Evolutionary conservation across 1,284 basidiomycete genomes (phyloP).

Genomic region (Xanthoconium separans): DNA sequence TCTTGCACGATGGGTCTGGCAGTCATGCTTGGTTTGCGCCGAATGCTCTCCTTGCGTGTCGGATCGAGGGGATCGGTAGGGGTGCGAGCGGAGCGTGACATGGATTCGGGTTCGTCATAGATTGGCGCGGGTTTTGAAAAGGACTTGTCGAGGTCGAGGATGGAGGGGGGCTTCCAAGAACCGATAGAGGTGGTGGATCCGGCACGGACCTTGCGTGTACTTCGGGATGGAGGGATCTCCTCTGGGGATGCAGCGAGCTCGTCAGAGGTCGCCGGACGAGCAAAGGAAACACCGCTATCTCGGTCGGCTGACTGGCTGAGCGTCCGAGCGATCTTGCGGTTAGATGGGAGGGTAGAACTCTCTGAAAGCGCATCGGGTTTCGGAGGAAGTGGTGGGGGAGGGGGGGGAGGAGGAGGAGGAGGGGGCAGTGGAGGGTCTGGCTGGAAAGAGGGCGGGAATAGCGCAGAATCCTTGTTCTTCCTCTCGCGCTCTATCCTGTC

Average conservation of each 20-base stretch:
- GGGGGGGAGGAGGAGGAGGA: background rate
- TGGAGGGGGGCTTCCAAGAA: conserved; percentile 29
- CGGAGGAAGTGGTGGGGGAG: conserved; percentile 2
- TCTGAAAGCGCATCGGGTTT: conserved; percentile 14
- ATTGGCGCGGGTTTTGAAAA: conserved; percentile 16
- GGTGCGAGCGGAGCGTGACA: conserved; percentile 18
- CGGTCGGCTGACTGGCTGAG: conserved; percentile 22
- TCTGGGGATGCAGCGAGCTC: conserved; percentile 19
- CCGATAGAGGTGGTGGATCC: conserved; percentile 28
- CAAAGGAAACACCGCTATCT: conserved; percentile 15
- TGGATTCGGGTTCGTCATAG: conserved; percentile 29
- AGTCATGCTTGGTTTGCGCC: conserved; percentile 31
- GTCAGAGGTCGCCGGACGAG: conserved; percentile 16
- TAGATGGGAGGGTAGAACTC: conserved; percentile 4
- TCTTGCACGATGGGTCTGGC: conserved; percentile 31
- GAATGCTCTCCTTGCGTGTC: conserved; percentile 27
- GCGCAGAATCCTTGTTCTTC: conserved; percentile 14
- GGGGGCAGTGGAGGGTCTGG: background rate
- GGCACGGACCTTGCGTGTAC: conserved; percentile 26
- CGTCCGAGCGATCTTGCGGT: conserved; percentile 13
- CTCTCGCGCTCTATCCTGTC: conserved; percentile 35
- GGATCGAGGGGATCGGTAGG: conserved; percentile 24
- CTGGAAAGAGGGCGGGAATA: conserved; percentile 1
- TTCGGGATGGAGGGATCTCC: conserved; percentile 17
- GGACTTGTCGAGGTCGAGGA: conserved; percentile 24